phyloP scores from a whole-genome alignment of 176 grass and related monocot genomes.

The Aegilops speltoides region DNA sequence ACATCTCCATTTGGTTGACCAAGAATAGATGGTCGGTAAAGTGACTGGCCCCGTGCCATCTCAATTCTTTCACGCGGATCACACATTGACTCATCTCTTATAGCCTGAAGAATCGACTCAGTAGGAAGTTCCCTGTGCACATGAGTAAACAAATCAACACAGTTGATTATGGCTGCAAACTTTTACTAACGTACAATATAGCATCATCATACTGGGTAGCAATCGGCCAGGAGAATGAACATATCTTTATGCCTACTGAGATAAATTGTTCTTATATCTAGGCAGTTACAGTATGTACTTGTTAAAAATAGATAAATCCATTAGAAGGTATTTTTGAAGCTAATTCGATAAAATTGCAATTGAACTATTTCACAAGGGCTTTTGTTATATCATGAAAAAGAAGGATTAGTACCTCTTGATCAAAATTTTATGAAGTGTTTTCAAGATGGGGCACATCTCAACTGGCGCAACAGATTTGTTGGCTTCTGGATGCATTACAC shows the following conservation, averaged over 20 bases:
- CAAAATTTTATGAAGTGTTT: conserved; percentile 93
- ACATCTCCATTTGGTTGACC: conserved; percentile 44
- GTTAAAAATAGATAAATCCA: not conserved
- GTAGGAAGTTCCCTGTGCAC: conserved; percentile 66
- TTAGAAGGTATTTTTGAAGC: not conserved
- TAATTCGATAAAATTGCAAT: not conserved
- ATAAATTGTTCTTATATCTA: not conserved
- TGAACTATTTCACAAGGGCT: not conserved
- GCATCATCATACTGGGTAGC: not conserved
- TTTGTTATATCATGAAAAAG: not conserved
- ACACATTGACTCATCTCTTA: conserved; percentile 95
- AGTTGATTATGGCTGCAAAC: conserved; percentile 4
- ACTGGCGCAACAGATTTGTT: conserved; percentile 83
- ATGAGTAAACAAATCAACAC: conserved; percentile 27
- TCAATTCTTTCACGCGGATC: conserved; percentile 97
- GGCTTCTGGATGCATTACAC: conserved; percentile 91
- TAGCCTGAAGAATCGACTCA: conserved; percentile 85
- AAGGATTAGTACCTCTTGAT: conserved; percentile 67
- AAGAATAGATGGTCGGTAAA: conserved; percentile 90
- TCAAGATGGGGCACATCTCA: conserved; percentile 95
- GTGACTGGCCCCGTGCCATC: conserved; percentile 72
- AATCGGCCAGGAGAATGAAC: conserved; percentile 1
- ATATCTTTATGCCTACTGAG: not conserved
- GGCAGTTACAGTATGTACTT: not conserved
- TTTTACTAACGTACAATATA: not conserved